Base-by-base conservation (phyloP, 2,329 filamentous ascomycete species). In the Aspergillus aculeatus region DNA sequence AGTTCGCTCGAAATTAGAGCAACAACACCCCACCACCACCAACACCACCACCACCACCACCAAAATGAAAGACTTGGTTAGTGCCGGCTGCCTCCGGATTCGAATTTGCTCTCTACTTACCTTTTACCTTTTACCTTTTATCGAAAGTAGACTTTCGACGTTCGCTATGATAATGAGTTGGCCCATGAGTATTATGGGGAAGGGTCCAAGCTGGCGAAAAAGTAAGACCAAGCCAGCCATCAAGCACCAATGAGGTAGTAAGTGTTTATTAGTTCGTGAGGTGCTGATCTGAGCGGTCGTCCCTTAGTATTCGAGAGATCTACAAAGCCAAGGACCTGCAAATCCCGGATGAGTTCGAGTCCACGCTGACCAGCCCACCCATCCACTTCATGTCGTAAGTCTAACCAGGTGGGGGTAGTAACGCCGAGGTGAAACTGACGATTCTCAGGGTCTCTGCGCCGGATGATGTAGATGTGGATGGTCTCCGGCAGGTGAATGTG, bases 181-280 rank as follows among this genome's bases (percentile, higher is more conserved):
- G 62, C 62, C 4, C 61, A 67, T 47, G 16, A 61, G 0, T 63
- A 60, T 31, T 67, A 64, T n/a, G 64, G 65, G 12, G 65, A 67
- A 0, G 65, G 65, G 5, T 26, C 57, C 16, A 26, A 64, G 35
- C 55, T 67, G 4, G 32, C 64, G 3, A 1, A 57, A 1, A 31
- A 11, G 65, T 66, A 63, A 49, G 26, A 12, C 24, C 16, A 10
- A 38, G 2, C n/a, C 6, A 16, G 12, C 5, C 6, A 21, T 7
- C 9, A 29, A 29, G 26, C 26, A 29, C 26, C 9, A 29, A 29
- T 29, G 3, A 9, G 26, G 5, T 26, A 26, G 26, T 26, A 19
- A 35, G 19, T 12, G 14, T 12, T 35, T 12, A 12, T 1, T 11
- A 24, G 32, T 41, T 24, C 0, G 12, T n/a, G 14, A 7, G 38